These are phyloP conservation scores for Leptodontidium sp. DNA, from an alignment of 2,329 filamentous ascomycete species.

Conservation along the genomic window DNA sequence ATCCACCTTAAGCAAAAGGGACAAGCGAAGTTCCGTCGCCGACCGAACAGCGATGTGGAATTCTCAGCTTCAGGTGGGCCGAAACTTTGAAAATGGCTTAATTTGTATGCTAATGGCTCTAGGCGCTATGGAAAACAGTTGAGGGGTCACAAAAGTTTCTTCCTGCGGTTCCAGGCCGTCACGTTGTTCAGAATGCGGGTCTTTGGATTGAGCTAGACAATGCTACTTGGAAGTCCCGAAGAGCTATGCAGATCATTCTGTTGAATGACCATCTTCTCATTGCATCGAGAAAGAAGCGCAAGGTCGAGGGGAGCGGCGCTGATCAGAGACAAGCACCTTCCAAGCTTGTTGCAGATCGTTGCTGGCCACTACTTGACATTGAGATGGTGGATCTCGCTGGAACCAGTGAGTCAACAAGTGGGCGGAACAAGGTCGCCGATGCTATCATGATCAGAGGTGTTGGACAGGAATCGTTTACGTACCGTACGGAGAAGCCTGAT, in stretches of 20 bases:
- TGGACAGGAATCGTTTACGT: constrained; percentile 91
- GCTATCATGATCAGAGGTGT: constrained; percentile 89
- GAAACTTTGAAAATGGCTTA: background rate
- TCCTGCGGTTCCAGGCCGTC: constrained; percentile 87
- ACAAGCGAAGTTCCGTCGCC: constrained; percentile 89
- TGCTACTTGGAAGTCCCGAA: constrained; percentile 92
- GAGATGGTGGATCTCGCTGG: constrained; percentile 88
- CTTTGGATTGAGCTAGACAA: constrained; percentile 97
- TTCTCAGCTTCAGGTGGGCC: constrained; percentile 63
- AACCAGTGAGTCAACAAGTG: constrained; percentile 63
- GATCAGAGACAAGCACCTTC: constrained; percentile 60
- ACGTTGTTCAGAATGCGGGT: constrained; percentile 91
- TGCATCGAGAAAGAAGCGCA: constrained; percentile 91
- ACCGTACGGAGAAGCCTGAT: constrained; percentile 85
- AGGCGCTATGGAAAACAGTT: constrained; percentile 94
- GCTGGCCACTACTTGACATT: constrained; percentile 92
- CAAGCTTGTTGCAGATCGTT: constrained; percentile 91
- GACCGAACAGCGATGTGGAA: constrained; percentile 74
- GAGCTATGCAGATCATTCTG: constrained; percentile 89
- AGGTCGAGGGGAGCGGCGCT: constrained; percentile 70
- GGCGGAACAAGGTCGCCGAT: constrained; percentile 74
- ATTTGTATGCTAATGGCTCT: constrained; percentile 21
- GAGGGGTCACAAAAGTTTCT: constrained; percentile 98
- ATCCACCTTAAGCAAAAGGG: constrained; percentile 68
- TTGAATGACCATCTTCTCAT: constrained; percentile 94